Base-by-base conservation (phyloP, 495 filamentous ascomycete genomes). In the Astrothelium subdiscretum region DNA sequence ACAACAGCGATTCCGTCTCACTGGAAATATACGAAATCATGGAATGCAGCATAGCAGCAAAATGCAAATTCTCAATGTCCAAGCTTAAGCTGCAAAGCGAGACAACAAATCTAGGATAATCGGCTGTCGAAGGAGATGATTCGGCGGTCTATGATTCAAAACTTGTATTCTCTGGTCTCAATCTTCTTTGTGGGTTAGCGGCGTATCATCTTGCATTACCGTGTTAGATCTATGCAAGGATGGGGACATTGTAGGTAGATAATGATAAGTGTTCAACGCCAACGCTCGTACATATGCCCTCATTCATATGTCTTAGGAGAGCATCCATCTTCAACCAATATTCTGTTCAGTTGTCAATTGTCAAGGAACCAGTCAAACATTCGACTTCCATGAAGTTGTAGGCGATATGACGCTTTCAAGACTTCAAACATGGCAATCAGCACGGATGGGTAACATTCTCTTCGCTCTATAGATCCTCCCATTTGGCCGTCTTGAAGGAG, bases 401-500 rank as follows among this genome's bases (percentile, higher is more conserved):
- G n/a, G n/a, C n/a, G n/a, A n/a, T n/a, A n/a, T n/a, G n/a, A n/a
- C n/a, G n/a, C n/a, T n/a, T n/a, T n/a, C n/a, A n/a, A n/a, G n/a
- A n/a, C n/a, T n/a, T n/a, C n/a, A n/a, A n/a, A n/a, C n/a, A n/a
- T n/a, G n/a, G n/a, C n/a, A n/a, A n/a, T n/a, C n/a, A n/a, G n/a
- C n/a, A n/a, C n/a, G n/a, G n/a, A n/a, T n/a, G n/a, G 8, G n/a
- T 2, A 54, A 8, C 3, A 11, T 10, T 54, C 48, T 29, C 48
- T 29, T 54, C 27, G n/a, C n/a, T n/a, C 27, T 61, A 67, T 43
- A 70, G 57, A 13, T 67, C 65, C 6, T 60, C 51, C 48, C 63
- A 71, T 44, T 60, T 63, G 31, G 43, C 44, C 20, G 52, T 62
- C 32, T 59, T 65, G 60, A 66, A 76, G 29, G 62, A 58, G 64